A percentile compares a stretch with the other conserved stretches of the same genome.
phyloP scores from a whole-genome alignment of 2,329 filamentous ascomycete genomes.

The Pyrenochaeta sp. region DNA sequence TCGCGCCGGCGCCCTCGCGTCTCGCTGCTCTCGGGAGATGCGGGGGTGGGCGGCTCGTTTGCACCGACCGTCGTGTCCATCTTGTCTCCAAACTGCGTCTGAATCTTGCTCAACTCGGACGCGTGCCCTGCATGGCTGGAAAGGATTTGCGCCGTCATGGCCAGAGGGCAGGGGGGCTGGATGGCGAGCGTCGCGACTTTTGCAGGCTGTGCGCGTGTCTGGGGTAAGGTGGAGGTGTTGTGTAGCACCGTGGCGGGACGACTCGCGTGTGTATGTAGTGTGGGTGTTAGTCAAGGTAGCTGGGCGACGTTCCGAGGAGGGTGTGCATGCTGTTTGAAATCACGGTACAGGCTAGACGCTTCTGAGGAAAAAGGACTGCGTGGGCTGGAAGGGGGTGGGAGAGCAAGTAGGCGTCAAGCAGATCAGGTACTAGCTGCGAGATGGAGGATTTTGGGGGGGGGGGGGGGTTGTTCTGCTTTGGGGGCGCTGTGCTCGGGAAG shows the following conservation, averaged over 20 bases:
- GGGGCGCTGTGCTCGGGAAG: background rate
- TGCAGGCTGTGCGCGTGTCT: conserved; percentile 20
- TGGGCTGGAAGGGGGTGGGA: conserved; percentile 7
- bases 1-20: conserved; percentile 49
- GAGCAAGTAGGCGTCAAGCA: conserved; percentile 3
- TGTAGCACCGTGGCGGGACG: conserved; percentile 25
- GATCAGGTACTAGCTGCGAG: conserved; percentile 15
- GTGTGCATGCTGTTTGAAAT: conserved; percentile 30
- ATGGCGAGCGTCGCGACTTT: conserved; percentile 15
- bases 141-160: conserved; percentile 51
- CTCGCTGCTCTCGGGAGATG: conserved; percentile 46
- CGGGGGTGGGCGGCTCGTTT: conserved; percentile 41
- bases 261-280: conserved; percentile 24
- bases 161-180: conserved; percentile 20
- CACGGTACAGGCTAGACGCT: conserved; percentile 13
- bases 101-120: conserved; percentile 46
- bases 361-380: conserved; percentile 3
- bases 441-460: background rate
- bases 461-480: no score
- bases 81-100: conserved; percentile 43
- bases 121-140: conserved; percentile 48
- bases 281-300: conserved; percentile 22
- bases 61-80: conserved; percentile 42
- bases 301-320: conserved; percentile 20
- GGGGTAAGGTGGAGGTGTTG: conserved; percentile 22